Evolutionary conservation across 2,329 filamentous ascomycete genomes (phyloP), one percentile per base, ranked within the genome.

Genomic region (Dothiorella sarmentorum): DNA sequence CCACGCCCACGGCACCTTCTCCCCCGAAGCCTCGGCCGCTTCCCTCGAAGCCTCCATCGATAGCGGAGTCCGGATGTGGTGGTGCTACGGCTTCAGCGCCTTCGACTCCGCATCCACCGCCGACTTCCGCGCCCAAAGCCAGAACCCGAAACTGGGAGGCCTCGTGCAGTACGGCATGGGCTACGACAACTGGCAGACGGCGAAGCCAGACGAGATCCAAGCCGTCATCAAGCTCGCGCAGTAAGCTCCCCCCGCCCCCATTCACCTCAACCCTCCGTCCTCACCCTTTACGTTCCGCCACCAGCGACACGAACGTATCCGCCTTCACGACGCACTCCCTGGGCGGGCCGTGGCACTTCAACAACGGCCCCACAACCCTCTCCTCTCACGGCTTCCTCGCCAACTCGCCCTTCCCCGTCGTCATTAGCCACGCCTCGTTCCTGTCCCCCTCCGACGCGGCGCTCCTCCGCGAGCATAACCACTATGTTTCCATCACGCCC

Each of bases 401-500:
- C 3, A 76, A 79, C 63, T 73, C 68, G 13, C 69, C 69, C 22
- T 76, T 75, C 13, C 78, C 82, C 0, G 67, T 83, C 3, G 72
- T 84, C 55, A 78, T 84, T 66, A 79, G 80, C 0, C 82, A 84
- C 63, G 80, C 72, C 0, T 73, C 70, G 7, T 80, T 73, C 67
- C 65, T 82, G 10, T 75, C 76, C 0, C 65, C 72, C 0, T 57
- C 61, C 0, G 76, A 78, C 11, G 70, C 71, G 0, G 58, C 68
- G 1, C 70, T 82, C 0, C 74, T 85, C 0, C 78, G 79, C 9
- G 60, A 68, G 0, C 75, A 75, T 1, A 79, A 84, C 67, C 77
- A 83, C 45, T 79, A 80, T 68, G 68, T 85, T 40, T 82, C 80
- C 53, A 81, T 81, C 61, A 85, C 83, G 0, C 81, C 82, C 2